These are phyloP conservation scores for Boletus reticuloceps DNA, from an alignment of 768 basidiomycete species.

Conservation along the genomic window DNA sequence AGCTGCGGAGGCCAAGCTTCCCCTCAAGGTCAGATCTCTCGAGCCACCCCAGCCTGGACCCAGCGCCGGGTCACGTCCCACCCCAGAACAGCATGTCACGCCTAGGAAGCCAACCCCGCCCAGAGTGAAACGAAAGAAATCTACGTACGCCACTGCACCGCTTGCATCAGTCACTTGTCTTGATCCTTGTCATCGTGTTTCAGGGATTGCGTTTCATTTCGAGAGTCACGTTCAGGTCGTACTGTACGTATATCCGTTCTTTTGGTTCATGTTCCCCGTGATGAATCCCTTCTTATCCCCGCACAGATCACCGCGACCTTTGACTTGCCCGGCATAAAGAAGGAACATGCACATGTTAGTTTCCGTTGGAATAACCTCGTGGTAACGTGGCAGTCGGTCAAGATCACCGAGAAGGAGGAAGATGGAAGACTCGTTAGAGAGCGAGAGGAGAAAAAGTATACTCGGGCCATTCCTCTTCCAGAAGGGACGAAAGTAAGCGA, in stretches of 20 bases:
- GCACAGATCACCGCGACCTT: slow-evolving; percentile 62
- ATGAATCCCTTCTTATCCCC: slow-evolving; percentile 22
- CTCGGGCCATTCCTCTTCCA: slow-evolving; percentile 67
- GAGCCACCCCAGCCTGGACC: slow-evolving; percentile 34
- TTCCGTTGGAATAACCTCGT: slow-evolving; percentile 61
- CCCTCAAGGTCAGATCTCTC: slow-evolving; percentile 68
- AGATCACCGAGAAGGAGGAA: slow-evolving; percentile 60
- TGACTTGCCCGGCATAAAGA: slow-evolving; percentile 65
- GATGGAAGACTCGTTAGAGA: slow-evolving; percentile 61
- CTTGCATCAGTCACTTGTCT: slow-evolving; percentile 4
- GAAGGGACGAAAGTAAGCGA: slow-evolving; percentile 65
- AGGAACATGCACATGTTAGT: slow-evolving; percentile 74
- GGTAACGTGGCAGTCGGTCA: slow-evolving; percentile 64
- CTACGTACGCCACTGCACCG: slow-evolving; percentile 49
- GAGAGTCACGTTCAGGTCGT: slow-evolving; percentile 68
- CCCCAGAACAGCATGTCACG: slow-evolving; percentile 22
- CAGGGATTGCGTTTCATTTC: slow-evolving; percentile 57
- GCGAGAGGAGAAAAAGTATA: slow-evolving; percentile 58
- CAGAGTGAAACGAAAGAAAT: slow-evolving; percentile 56
- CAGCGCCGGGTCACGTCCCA: slow-evolving; percentile 22
- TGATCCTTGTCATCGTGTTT: slow-evolving; percentile 17
- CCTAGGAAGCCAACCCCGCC: slow-evolving; percentile 33
- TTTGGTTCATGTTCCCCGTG: slow-evolving; percentile 9
- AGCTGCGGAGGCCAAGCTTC: slow-evolving; percentile 62
- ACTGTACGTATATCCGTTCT: slow-evolving; percentile 33